Evolutionary conservation across 805 yeast genomes (phyloP).

Genomic region (Yarrowia yakushimensis): DNA sequence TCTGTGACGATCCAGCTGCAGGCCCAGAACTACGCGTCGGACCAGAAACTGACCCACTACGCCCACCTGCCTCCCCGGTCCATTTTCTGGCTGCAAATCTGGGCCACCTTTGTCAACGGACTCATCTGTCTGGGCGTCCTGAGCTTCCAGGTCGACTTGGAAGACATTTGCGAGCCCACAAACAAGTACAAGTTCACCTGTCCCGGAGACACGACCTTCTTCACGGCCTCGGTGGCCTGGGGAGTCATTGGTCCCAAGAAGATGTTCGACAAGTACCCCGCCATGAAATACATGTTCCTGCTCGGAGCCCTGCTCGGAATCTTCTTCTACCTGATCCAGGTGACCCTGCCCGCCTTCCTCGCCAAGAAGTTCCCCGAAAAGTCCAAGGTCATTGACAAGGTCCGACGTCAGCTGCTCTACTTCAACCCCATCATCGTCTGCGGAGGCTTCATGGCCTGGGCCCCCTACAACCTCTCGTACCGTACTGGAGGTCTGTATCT

Average conservation of each 20-base stretch:
- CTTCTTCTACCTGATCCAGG: slow-evolving; percentile 2
- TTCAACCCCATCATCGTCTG: slow-evolving; percentile 18
- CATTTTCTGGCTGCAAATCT: slow-evolving; percentile 47
- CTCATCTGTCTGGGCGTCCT: slow-evolving; percentile 37
- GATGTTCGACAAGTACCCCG: slow-evolving; percentile 40
- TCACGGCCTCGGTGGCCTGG: slow-evolving; percentile 46
- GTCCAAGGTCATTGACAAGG: background rate
- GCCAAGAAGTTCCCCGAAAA: background rate
- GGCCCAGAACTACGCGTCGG: slow-evolving; percentile 55
- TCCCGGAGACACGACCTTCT: slow-evolving; percentile 44
- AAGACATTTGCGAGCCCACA: slow-evolving; percentile 35
- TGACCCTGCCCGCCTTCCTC: slow-evolving; percentile 29
- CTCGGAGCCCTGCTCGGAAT: slow-evolving; percentile 33
- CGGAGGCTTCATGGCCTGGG: slow-evolving; percentile 10
- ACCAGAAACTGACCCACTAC: slow-evolving; percentile 60
- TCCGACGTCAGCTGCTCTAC: slow-evolving; percentile 15
- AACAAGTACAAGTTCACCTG: slow-evolving; percentile 37
- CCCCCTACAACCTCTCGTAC: slow-evolving; percentile 18
- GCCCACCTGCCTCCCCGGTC: slow-evolving; percentile 57
- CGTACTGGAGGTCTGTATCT: slow-evolving; percentile 15
- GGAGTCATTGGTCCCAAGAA: slow-evolving; percentile 51
- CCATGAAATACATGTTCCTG: slow-evolving; percentile 30
- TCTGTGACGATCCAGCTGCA: slow-evolving; percentile 49
- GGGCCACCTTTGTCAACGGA: slow-evolving; percentile 44
- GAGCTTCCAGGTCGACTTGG: slow-evolving; percentile 37